phyloP scores from a whole-genome alignment of 148 eudicot genomes.

The Rhododendron kiyosumense region DNA sequence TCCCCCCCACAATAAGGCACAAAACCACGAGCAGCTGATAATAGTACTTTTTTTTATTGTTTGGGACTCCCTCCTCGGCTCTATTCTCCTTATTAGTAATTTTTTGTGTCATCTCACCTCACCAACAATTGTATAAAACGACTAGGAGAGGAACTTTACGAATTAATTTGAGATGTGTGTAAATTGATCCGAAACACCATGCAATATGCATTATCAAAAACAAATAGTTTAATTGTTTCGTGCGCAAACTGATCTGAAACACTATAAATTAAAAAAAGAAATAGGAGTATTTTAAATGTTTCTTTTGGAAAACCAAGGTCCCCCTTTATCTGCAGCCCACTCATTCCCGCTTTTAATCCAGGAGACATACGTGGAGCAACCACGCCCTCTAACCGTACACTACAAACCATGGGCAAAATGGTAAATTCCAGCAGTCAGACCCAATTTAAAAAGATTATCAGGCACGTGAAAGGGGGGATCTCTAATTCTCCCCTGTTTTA shows the following conservation, averaged over 20 bases:
- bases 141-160: no score
- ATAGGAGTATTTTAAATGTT: neutral
- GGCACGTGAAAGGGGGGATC: conserved; percentile 1
- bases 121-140: no score
- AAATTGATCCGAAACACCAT: no score
- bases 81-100: no score
- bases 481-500: neutral
- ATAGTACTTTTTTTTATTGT: neutral
- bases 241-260: accelerated
- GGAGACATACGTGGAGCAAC: conserved; percentile 47
- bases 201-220: no score
- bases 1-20: conserved; percentile 22
- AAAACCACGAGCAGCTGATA: conserved; percentile 26
- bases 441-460: neutral
- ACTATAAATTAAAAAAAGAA: no score
- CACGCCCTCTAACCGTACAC: conserved; percentile 23
- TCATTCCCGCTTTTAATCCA: conserved; percentile 15
- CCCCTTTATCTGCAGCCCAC: conserved; percentile 19
- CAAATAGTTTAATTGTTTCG: no score
- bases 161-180: no score
- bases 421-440: neutral
- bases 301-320: conserved; percentile 12
- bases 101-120: no score
- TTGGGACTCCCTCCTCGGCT: no score
- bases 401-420: conserved; percentile 11